Conservation (phyloP, 2,329 filamentous ascomycete species). For the Sporothrix luriei region DNA sequence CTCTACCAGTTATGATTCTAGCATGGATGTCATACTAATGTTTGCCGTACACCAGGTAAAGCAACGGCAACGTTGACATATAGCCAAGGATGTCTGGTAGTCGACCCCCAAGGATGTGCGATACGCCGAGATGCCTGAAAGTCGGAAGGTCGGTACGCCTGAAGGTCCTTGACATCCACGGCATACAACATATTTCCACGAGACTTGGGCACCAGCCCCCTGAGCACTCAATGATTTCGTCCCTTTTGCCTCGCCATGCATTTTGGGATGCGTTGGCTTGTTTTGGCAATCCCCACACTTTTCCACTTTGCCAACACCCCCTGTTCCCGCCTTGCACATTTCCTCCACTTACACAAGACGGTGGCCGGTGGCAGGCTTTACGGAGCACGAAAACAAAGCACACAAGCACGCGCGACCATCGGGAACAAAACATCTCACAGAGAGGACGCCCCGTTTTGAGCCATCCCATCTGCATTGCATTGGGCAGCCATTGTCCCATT, state of each 20-base stretch:
- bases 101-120: background rate
- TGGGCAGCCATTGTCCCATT: constrained; percentile 26
- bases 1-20: background rate
- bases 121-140: background rate
- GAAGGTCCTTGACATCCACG: too few species aligned
- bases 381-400: constrained; percentile 5
- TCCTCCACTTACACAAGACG: constrained; percentile 20
- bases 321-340: background rate
- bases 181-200: too few species aligned
- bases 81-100: background rate
- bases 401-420: background rate
- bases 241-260: too few species aligned
- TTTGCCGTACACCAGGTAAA: too few species aligned
- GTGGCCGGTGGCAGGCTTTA: background rate
- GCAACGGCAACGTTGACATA: constrained; percentile 13
- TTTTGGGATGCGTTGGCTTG: too few species aligned
- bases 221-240: too few species aligned
- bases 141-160: too few species aligned
- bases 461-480: constrained; percentile 26
- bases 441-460: constrained; percentile 15
- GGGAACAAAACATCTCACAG: background rate
- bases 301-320: constrained; percentile 15
- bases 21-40: too few species aligned
- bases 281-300: constrained; percentile 20
- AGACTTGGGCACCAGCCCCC: too few species aligned